These are phyloP conservation scores for Hammondia hammondi DNA, from an alignment of 169 alveolate genomes.

Conservation along the genomic window DNA sequence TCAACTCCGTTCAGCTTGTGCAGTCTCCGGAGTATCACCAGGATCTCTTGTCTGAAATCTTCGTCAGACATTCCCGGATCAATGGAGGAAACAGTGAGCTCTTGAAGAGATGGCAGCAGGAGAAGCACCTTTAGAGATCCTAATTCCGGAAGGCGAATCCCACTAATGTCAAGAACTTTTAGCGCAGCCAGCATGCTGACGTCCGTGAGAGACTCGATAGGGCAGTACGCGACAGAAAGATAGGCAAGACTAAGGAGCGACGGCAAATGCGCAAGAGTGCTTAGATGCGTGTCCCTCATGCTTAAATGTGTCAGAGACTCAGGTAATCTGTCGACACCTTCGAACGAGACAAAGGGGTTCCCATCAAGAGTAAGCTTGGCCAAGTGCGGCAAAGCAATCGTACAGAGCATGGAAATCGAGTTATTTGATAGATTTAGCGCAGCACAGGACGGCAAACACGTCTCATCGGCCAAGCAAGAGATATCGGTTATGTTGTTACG, in stretches of 20 bases:
- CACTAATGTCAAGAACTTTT: conserved; percentile 48
- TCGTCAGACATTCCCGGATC: conserved; percentile 48
- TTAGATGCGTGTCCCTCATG: conserved; percentile 49
- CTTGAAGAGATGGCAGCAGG: conserved; percentile 57
- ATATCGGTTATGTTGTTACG: conserved; percentile 61
- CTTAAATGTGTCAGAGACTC: conserved; percentile 54
- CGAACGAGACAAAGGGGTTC: conserved; percentile 57
- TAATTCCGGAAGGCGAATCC: conserved; percentile 33
- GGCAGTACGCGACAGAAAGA: conserved; percentile 57
- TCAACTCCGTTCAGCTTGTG: conserved; percentile 58
- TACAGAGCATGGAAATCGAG: conserved; percentile 36
- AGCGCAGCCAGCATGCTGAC: conserved; percentile 48
- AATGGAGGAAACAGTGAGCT: conserved; percentile 46
- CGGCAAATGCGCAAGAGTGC: conserved; percentile 47
- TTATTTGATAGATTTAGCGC: conserved; percentile 58
- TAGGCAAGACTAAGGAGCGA: conserved; percentile 46
- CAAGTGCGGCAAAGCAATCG: conserved; percentile 51
- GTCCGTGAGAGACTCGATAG: conserved; percentile 46
- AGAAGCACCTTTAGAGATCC: conserved; percentile 43
- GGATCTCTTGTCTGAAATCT: conserved; percentile 54
- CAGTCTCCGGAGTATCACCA: conserved; percentile 53
- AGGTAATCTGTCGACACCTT: conserved; percentile 57
- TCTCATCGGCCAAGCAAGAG: conserved; percentile 40
- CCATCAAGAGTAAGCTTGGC: conserved; percentile 64
- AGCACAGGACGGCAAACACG: conserved; percentile 61